Conservation (phyloP, 768 basidiomycete species). For the Kondoa subrosea region DNA sequence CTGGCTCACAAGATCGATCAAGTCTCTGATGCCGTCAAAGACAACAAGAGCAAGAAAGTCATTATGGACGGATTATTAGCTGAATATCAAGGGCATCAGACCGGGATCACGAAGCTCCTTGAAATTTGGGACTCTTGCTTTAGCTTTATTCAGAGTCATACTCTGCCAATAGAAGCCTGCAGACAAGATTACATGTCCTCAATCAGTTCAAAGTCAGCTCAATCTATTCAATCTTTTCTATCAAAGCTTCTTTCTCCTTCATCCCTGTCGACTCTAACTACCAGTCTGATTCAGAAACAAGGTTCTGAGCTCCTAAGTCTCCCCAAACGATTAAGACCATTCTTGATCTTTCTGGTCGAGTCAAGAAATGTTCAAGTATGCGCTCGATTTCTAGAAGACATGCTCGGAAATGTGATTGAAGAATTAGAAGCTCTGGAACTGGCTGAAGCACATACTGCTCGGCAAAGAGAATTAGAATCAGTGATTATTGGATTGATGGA, state of each 20-base stretch:
- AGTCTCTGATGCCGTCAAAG: not conserved
- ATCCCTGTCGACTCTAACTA: not conserved
- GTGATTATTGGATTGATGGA: not conserved
- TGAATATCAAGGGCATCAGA: no score
- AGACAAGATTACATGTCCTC: not conserved
- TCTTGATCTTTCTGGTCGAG: not conserved
- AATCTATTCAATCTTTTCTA: not conserved
- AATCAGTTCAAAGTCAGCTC: not conserved
- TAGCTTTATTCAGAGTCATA: no score
- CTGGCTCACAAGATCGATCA: not conserved
- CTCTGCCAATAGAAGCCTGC: not conserved
- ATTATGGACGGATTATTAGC: not conserved
- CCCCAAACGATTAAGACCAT: not conserved
- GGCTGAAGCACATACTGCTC: not conserved
- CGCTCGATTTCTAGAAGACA: not conserved
- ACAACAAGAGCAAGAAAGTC: not conserved
- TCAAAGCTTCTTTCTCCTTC: not conserved
- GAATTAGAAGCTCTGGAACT: not conserved
- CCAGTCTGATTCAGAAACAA: not conserved
- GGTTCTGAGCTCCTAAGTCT: not conserved
- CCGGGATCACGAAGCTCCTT: no score
- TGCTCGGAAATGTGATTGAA: not conserved
- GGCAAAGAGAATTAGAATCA: constrained; percentile 2
- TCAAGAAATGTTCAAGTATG: not conserved
- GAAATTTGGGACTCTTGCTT: no score